A percentile compares a stretch with the other conserved stretches of the same genome.
These are phyloP conservation scores for Penicillium griseofulvum DNA, from an alignment of 2,329 filamentous ascomycete species.

Conservation along the genomic window DNA sequence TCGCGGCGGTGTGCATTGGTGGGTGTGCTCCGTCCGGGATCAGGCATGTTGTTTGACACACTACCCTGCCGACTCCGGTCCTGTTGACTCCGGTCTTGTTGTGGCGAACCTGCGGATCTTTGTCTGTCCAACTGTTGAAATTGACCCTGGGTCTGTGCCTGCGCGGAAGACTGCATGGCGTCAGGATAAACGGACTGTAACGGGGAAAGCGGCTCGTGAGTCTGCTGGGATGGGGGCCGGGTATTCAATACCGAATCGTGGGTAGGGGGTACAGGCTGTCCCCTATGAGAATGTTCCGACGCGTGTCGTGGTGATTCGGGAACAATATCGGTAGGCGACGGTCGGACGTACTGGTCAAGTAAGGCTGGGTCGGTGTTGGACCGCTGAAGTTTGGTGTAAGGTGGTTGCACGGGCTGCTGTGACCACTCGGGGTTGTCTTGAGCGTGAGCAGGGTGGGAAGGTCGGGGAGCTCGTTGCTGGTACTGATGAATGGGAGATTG, in stretches of 20 bases:
- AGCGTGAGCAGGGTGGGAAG: slow-evolving; percentile 18
- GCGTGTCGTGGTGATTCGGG: slow-evolving; percentile 12
- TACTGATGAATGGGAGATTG: slow-evolving; percentile 17
- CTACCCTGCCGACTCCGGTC: slow-evolving; percentile 25
- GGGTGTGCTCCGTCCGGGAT: slow-evolving; percentile 50
- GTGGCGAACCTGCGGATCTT: slow-evolving; percentile 10
- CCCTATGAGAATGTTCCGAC: slow-evolving; percentile 3
- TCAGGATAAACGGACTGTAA: slow-evolving; percentile 17
- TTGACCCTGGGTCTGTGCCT: slow-evolving; percentile 10
- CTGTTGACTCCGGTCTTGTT: not conserved
- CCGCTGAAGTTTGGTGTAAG: slow-evolving; percentile 22
- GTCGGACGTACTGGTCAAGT: slow-evolving; percentile 19
- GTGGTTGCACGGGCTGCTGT: slow-evolving; percentile 18
- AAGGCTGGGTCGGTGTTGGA: slow-evolving; percentile 29
- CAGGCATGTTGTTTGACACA: slow-evolving; percentile 25
- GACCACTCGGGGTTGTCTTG: slow-evolving; percentile 16
- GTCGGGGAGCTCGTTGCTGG: slow-evolving; percentile 11
- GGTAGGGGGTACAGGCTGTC: slow-evolving; percentile 4
- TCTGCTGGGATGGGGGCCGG: slow-evolving; percentile 22
- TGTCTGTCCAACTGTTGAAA: slow-evolving; percentile 12
- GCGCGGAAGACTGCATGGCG: slow-evolving; percentile 23
- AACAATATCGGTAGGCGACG: slow-evolving; percentile 22
- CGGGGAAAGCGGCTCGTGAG: slow-evolving; percentile 21
- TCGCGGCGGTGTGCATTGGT: slow-evolving; percentile 37
- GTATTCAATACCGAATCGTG: slow-evolving; percentile 24